Conservation (phyloP, 2,329 filamentous ascomycete species). For the Aspergillus floridensis region DNA sequence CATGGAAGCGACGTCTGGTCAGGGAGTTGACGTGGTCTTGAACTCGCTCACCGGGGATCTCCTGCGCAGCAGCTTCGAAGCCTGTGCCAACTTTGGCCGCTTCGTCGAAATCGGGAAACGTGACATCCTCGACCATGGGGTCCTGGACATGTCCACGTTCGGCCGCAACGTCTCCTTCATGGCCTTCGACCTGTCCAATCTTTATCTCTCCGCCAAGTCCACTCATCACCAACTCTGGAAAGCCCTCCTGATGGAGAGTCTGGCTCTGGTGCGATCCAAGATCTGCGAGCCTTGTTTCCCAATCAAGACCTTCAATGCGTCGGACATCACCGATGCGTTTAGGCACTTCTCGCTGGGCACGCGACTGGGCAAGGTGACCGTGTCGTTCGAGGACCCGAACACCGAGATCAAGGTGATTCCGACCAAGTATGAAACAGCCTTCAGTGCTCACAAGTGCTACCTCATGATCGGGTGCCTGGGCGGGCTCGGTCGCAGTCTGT, state of each 20-base stretch:
- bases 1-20: not conserved
- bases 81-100: conserved; percentile 9
- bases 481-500: conserved; percentile 51
- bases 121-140: not conserved
- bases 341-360: not conserved
- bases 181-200: conserved; percentile 9
- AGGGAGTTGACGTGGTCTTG: conserved; percentile 13
- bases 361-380: not conserved
- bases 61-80: conserved; percentile 8
- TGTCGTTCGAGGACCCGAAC: not conserved
- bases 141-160: conserved; percentile 2
- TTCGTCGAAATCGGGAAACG: conserved; percentile 17
- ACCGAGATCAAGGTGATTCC: not conserved
- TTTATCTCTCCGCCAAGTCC: not conserved
- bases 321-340: not conserved
- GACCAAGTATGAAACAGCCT: not conserved
- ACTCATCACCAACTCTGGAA: conserved; percentile 21
- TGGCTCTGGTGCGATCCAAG: not conserved
- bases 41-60: conserved; percentile 15
- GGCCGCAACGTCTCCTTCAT: not conserved
- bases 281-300: not conserved
- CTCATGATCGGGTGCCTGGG: conserved; percentile 56
- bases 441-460: conserved; percentile 47
- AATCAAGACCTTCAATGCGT: not conserved
- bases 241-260: not conserved